These are phyloP conservation scores for Debaryomyces hansenii DNA, from an alignment of 805 yeast species.

Conservation along the genomic window DNA sequence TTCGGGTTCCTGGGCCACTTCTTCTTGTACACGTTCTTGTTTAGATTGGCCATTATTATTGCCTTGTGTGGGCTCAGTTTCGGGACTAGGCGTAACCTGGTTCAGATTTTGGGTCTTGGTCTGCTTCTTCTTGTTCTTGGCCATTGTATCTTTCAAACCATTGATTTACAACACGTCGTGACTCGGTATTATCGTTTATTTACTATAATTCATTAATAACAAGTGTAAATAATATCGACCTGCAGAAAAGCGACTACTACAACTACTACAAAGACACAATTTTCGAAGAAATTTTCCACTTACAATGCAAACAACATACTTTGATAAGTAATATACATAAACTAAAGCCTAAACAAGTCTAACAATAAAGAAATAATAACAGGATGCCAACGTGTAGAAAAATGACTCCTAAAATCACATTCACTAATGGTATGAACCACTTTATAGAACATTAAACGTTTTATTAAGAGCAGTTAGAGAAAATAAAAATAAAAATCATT, in stretches of 20 bases:
- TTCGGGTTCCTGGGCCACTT: neutral
- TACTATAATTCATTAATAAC: neutral
- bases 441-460: constrained; percentile 8
- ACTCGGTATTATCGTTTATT: neutral
- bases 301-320: constrained; percentile 1
- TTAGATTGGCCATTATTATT: neutral
- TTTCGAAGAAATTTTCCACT: neutral
- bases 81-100: neutral
- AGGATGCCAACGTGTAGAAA: neutral
- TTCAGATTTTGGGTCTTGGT: constrained; percentile 2
- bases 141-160: constrained; percentile 9
- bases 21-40: neutral
- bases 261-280: neutral
- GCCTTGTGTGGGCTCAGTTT: neutral
- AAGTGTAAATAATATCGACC: neutral
- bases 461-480: constrained; percentile 6
- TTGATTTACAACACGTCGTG: neutral
- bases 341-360: constrained; percentile 1
- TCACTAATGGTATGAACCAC: neutral
- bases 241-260: neutral
- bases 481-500: constrained; percentile 6
- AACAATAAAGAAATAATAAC: neutral
- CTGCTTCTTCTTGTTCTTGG: constrained; percentile 17
- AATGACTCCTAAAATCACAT: neutral
- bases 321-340: neutral